Base-by-base conservation (phyloP, 2,329 filamentous ascomycete species). In the Elsinoe fawcettii region DNA sequence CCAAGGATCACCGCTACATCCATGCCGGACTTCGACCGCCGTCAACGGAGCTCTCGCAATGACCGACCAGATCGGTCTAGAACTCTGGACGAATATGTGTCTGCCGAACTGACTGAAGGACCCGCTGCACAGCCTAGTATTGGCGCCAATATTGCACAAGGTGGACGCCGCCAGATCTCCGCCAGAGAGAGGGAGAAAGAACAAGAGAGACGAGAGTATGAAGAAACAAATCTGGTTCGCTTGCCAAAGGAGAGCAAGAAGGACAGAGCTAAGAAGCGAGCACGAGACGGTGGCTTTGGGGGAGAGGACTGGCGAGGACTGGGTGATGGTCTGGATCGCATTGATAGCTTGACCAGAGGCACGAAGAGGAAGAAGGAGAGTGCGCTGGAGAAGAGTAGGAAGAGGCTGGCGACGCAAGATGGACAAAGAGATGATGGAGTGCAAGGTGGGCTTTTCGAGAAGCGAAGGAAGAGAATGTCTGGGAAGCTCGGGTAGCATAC, bases 261-360 rank as follows among this genome's bases (percentile, higher is more conserved):
- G 75, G 90, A 96, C 4, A 57, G 54, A 23, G 80, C 83, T 49
- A 86, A 87, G 75, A 83, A 80, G 68, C 75, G 75, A 2, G 71
- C 69, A 43, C 69, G 71, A 34, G 68, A 71, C 32, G 72, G 76
- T 69, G 84, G 78, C 71, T 96, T 88, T 73, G 92, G 92, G 60
- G 93, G 93, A 54, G 93, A 97, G 73, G 93, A 97, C 69, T 97
- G 90, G 89, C 82, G 86, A 62, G 85, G 87, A 23, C 75, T 99
- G 44, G 89, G 88, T 58, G 86, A 91, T 69, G 90, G 90, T 6
- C 82, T 91, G 54, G 89, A 96, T 72, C 80, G 92, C 44, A 96
- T 96, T 71, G 86, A 90, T 64, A 80, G 85, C 61, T 76, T 96
- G 66, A 96, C 91, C 5, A 83, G 83, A 71, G 54, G 54, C 4